Evolutionary conservation across 108 stramenopile species (phyloP), one percentile per base, ranked within the genome.

Genomic region (Nitzschia inconspicua): DNA sequence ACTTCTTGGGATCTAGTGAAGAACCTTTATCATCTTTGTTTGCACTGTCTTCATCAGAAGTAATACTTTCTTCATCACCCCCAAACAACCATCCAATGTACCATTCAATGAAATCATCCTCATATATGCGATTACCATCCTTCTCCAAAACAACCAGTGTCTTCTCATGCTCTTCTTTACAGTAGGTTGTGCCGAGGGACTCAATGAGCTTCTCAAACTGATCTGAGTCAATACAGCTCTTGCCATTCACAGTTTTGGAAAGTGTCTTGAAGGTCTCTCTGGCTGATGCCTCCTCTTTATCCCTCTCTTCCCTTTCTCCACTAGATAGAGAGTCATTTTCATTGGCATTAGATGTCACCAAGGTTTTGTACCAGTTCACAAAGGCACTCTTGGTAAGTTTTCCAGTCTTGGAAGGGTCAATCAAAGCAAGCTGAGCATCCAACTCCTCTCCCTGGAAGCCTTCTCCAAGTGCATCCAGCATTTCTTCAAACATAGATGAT

Each of bases 51-150:
- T 89, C 57, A 1, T 69, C 94, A 36, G 75, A 86, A n/a, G n/a
- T n/a, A 22, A 63, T 62, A 39, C 42, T 35, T 8, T 28, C 42
- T 10, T 53, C 50, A 40, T 65, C 75, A n/a, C 42, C 70, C 16
- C 85, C 86, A 69, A 93, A 91, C 59, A 96, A 54, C 91, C 91
- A 96, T 14, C 84, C 80, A 18, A 84, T 63, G 60, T 96, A 96
- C 93, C 93, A 96, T 18, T 43, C 48, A 13, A 89, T 27, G 60
- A 96, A 96, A 7, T 66, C 82, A 40, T 44, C n/a, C 27, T 71
- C 39, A 20, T 57, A 31, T 35, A 71, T 71, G 46, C 23, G 47
- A 24, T 78, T 72, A 20, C 20, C 41, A 0, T 51, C 23, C 27
- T 70, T 59, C 47, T 57, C 61, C 30, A 94, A 64, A 60, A 79